Evolutionary conservation across 306 rosid genomes (phyloP).

Genomic region (Glycine soja): DNA sequence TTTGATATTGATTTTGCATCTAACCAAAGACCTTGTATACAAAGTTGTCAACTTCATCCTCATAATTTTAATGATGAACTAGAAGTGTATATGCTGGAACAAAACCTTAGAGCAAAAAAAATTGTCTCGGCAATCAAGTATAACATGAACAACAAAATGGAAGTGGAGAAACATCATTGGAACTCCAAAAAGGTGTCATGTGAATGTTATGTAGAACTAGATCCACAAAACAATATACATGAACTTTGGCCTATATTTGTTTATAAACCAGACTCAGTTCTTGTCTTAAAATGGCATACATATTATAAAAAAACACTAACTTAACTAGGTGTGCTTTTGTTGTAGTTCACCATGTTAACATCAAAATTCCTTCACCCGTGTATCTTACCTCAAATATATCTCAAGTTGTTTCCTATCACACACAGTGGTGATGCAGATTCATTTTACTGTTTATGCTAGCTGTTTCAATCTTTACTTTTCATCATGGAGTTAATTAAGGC

Average conservation of each 20-base stretch:
- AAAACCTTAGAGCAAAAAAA: conserved; percentile 60
- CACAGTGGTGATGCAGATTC: neutral
- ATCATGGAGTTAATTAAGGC: neutral
- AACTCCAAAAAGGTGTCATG: neutral
- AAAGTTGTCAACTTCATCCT: conserved; percentile 73
- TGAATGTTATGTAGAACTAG: neutral
- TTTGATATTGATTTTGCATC: conserved; percentile 56
- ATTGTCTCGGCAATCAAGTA: conserved; percentile 27
- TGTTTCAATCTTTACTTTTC: neutral
- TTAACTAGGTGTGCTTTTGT: neutral
- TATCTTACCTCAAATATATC: conserved; percentile 3
- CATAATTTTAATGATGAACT: conserved; percentile 77
- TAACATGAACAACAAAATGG: conserved; percentile 22
- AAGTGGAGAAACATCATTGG: neutral
- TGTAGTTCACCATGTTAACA: neutral
- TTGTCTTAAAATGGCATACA: neutral
- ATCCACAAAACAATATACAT: conserved; percentile 17
- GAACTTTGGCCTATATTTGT: neutral
- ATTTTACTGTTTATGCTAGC: neutral
- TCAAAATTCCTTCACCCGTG: neutral
- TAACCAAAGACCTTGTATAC: conserved; percentile 60
- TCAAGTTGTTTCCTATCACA: neutral
- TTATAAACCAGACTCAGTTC: neutral
- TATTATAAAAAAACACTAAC: neutral
- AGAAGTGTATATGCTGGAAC: conserved; percentile 89